Evolutionary conservation across 108 stramenopile genomes (phyloP).

Genomic region (Discostella pseudostelligera): DNA sequence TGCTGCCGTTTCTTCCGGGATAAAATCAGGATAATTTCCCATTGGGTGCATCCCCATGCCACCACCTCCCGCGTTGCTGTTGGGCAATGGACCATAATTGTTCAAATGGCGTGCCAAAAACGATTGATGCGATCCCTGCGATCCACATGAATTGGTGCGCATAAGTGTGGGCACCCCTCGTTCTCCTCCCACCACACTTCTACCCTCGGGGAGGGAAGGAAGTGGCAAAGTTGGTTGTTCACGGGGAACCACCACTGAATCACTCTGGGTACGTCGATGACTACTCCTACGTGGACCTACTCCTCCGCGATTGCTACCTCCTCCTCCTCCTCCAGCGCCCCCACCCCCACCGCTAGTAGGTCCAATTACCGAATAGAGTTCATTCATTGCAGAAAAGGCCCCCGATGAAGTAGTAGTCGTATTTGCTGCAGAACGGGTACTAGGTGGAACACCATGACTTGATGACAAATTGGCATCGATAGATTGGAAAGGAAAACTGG

Average conservation of each 20-base stretch:
- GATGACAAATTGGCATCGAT: neutral
- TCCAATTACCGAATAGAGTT: conserved; percentile 34
- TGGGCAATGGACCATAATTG: neutral
- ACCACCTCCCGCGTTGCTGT: conserved; percentile 5
- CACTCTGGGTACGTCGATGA: conserved; percentile 32
- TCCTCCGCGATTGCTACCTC: neutral
- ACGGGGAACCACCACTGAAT: conserved; percentile 10
- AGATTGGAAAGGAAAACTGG: conserved; percentile 5
- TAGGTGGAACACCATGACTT: conserved; percentile 11
- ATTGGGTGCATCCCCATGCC: conserved; percentile 3
- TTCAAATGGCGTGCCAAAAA: neutral
- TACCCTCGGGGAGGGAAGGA: conserved; percentile 9
- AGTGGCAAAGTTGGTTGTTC: conserved; percentile 12
- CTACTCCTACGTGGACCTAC: conserved; percentile 2
- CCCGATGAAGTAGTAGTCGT: conserved; percentile 3
- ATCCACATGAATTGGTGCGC: conserved; percentile 12
- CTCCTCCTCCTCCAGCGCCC: neutral
- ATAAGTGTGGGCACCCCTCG: conserved; percentile 5
- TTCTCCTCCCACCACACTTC: conserved; percentile 3
- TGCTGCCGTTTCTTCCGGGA: too few species aligned
- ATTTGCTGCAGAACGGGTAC: neutral
- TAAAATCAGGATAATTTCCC: too few species aligned
- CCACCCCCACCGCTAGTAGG: neutral
- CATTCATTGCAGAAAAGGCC: conserved; percentile 31
- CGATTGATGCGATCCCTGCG: neutral